A percentile compares a stretch with the other conserved stretches of the same genome.
Conservation (phyloP, 2,329 filamentous ascomycete genomes). For the Monilinia aucupariae region DNA sequence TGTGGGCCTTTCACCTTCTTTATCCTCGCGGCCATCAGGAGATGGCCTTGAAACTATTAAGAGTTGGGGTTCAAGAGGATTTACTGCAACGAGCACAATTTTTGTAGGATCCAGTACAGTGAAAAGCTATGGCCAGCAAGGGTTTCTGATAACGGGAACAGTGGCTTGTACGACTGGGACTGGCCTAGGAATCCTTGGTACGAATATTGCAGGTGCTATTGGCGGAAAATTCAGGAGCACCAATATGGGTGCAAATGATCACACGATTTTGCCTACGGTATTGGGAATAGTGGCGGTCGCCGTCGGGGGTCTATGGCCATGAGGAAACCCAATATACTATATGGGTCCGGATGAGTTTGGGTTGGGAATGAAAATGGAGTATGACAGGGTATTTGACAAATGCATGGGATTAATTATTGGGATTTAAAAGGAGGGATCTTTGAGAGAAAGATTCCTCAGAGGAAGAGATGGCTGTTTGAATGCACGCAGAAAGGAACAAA, state of each 20-base stretch:
- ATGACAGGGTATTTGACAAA: background rate
- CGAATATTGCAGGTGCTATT: conserved; percentile 20
- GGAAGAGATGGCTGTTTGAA: background rate
- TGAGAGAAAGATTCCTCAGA: background rate
- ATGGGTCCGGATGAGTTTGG: background rate
- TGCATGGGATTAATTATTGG: background rate
- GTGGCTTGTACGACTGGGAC: conserved; percentile 10
- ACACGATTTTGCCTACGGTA: conserved; percentile 13
- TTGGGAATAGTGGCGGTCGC: conserved; percentile 1
- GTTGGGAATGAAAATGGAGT: background rate
- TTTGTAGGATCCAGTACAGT: conserved; percentile 36
- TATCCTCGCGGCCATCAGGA: conserved; percentile 36
- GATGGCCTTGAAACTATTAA: conserved; percentile 38
- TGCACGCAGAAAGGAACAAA: background rate
- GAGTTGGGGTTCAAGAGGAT: conserved; percentile 44
- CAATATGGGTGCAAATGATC: conserved; percentile 22
- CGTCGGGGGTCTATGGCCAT: background rate
- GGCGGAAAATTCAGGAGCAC: conserved; percentile 25
- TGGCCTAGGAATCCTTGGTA: conserved; percentile 19
- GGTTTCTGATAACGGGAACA: conserved; percentile 39
- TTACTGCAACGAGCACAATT: conserved; percentile 43
- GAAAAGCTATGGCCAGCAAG: conserved; percentile 42
- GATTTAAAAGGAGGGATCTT: background rate
- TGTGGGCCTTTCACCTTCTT: conserved; percentile 44
- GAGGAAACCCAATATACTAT: background rate